These are phyloP conservation scores for Boletus huronensis DNA, from an alignment of 768 basidiomycete species.

Conservation along the genomic window DNA sequence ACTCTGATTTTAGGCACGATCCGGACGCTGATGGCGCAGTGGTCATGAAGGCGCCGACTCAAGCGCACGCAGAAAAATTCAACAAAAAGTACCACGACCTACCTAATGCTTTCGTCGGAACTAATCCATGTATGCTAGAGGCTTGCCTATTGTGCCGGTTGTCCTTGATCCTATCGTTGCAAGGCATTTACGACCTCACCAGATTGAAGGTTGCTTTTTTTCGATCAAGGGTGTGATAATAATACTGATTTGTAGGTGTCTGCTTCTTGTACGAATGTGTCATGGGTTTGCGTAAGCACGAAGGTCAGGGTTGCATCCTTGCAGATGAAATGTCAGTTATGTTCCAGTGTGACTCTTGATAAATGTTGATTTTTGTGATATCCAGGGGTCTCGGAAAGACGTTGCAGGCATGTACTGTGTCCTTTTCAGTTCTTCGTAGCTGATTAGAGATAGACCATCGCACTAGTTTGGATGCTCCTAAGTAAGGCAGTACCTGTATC, in stretches of 20 bases:
- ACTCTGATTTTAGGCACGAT: conserved; percentile 54
- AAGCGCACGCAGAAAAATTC: conserved; percentile 59
- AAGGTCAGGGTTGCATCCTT: conserved; percentile 91
- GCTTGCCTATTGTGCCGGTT: conserved; percentile 66
- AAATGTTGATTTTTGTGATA: conserved; percentile 10
- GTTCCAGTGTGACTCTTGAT: background rate
- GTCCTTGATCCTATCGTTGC: conserved; percentile 88
- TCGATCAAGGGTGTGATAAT: background rate
- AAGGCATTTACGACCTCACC: conserved; percentile 79
- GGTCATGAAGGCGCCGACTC: conserved; percentile 78
- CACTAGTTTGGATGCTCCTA: conserved; percentile 89
- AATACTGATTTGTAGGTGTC: conserved; percentile 46
- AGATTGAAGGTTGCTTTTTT: conserved; percentile 65
- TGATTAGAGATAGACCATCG: conserved; percentile 56
- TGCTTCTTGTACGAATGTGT: conserved; percentile 94
- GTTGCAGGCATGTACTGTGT: conserved; percentile 50
- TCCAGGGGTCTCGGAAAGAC: conserved; percentile 97
- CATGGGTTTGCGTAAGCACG: conserved; percentile 89
- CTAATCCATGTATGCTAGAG: conserved; percentile 38
- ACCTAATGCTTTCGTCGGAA: background rate
- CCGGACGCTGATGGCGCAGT: conserved; percentile 73
- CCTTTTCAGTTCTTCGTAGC: background rate
- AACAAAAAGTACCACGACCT: conserved; percentile 59
- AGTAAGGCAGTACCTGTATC: conserved; percentile 48
- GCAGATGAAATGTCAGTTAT: conserved; percentile 86